Conservation (phyloP, 2,329 filamentous ascomycete genomes). For the Diaporthe sp. region DNA sequence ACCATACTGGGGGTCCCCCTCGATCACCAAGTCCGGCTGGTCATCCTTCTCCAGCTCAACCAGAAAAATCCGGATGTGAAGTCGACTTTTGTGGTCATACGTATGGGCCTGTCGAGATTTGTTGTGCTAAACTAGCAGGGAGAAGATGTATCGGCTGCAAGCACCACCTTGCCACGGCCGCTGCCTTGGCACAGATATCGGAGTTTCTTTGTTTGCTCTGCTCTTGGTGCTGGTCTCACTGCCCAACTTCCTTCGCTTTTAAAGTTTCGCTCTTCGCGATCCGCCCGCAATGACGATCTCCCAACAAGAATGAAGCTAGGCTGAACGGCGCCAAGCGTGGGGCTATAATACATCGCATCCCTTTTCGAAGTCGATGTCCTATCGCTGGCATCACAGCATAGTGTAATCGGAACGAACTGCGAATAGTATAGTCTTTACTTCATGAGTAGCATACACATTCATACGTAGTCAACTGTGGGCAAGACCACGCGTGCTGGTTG, state of each 20-base stretch:
- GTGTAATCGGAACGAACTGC: neutral
- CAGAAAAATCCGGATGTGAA: neutral
- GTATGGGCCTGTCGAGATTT: neutral
- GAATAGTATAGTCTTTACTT: neutral
- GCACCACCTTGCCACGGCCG: neutral
- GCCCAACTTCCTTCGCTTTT: conserved; percentile 1
- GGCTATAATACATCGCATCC: neutral
- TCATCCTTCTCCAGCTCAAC: neutral
- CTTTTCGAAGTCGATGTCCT: neutral
- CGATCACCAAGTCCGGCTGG: neutral
- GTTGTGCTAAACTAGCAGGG: neutral
- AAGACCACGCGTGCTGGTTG: neutral
- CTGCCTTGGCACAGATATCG: conserved; percentile 5
- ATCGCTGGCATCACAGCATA: conserved; percentile 5
- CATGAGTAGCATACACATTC: neutral
- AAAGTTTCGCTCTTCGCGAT: conserved; percentile 16
- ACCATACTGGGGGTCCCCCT: neutral
- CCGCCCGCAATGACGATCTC: neutral
- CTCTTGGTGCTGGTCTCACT: neutral
- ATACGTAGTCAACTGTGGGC: neutral
- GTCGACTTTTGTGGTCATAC: neutral
- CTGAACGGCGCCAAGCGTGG: conserved; percentile 5
- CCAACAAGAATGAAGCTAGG: conserved; percentile 1
- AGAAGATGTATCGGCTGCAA: neutral
- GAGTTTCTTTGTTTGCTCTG: conserved; percentile 2